Evolutionary conservation across 306 rosid genomes (phyloP).

Genomic region (Cotoneaster glaucophyllus): DNA sequence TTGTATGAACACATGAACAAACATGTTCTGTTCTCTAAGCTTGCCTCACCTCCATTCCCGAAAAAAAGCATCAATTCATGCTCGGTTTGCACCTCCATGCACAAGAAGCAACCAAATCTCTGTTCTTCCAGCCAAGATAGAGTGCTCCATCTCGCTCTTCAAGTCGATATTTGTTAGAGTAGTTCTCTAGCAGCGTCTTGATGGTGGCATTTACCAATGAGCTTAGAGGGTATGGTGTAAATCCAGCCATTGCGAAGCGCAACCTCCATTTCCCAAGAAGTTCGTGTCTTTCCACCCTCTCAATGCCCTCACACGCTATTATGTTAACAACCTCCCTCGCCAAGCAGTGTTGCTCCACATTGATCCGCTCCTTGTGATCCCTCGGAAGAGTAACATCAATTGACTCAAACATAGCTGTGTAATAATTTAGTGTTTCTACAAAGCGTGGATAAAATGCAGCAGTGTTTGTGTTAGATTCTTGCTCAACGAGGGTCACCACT

Average conservation of each 20-base stretch:
- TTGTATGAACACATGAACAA: not conserved
- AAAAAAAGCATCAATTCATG: not conserved
- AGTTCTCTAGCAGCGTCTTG: conserved; percentile 68
- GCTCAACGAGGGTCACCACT: conserved; percentile 97
- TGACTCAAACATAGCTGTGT: conserved; percentile 87
- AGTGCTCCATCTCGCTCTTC: conserved; percentile 80
- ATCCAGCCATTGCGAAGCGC: conserved; percentile 89
- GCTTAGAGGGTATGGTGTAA: conserved; percentile 79
- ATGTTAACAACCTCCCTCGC: conserved; percentile 92
- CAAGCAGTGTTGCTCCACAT: conserved; percentile 94
- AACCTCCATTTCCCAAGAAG: conserved; percentile 82
- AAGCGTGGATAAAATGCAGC: conserved; percentile 80
- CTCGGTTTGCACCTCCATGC: conserved; percentile 69
- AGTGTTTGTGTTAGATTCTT: conserved; percentile 85
- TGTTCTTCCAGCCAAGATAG: conserved; percentile 96
- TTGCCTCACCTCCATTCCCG: not conserved
- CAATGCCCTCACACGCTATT: conserved; percentile 86
- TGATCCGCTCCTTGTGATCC: conserved; percentile 69
- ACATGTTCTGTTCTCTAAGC: not conserved
- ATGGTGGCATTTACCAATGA: conserved; percentile 85
- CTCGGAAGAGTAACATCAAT: conserved; percentile 79
- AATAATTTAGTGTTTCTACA: conserved; percentile 65
- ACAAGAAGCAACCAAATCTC: conserved; percentile 91
- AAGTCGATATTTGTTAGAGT: conserved; percentile 66
- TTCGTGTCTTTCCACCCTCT: conserved; percentile 92